phyloP scores from a whole-genome alignment of 306 rosid species.

The Cucumis cinereus region DNA sequence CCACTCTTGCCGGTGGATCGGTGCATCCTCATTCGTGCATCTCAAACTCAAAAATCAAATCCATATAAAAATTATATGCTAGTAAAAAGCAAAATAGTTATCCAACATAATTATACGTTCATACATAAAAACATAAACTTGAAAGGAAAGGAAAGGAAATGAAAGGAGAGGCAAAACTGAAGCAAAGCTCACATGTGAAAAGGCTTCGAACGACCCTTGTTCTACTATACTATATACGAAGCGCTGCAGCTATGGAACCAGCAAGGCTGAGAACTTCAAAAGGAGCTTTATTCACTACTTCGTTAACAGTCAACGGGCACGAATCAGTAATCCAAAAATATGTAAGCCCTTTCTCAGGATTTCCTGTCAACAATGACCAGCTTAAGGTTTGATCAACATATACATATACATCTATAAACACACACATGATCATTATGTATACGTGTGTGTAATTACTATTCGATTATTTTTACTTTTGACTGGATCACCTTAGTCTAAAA shows the following conservation, averaged over 20 bases:
- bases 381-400: neutral
- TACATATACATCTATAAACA: neutral
- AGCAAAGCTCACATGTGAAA: neutral
- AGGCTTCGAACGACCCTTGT: neutral
- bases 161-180: neutral
- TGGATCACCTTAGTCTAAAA: no score
- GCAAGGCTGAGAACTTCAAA: constrained; percentile 88
- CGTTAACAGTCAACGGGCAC: constrained; percentile 69
- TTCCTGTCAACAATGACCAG: constrained; percentile 30
- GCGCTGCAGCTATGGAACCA: constrained; percentile 63
- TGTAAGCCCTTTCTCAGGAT: constrained; percentile 53
- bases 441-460: no score
- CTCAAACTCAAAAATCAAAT: neutral
- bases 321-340: constrained; percentile 98
- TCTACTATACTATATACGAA: constrained; percentile 30
- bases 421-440: no score
- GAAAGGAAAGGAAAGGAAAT: neutral
- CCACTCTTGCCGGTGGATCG: neutral
- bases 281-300: constrained; percentile 55
- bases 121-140: neutral
- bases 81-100: neutral
- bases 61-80: neutral
- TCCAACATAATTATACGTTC: neutral
- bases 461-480: no score
- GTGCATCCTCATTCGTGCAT: neutral